These are phyloP conservation scores for Codiaeum variegatum DNA, from an alignment of 441 rosid genomes.

Conservation along the genomic window DNA sequence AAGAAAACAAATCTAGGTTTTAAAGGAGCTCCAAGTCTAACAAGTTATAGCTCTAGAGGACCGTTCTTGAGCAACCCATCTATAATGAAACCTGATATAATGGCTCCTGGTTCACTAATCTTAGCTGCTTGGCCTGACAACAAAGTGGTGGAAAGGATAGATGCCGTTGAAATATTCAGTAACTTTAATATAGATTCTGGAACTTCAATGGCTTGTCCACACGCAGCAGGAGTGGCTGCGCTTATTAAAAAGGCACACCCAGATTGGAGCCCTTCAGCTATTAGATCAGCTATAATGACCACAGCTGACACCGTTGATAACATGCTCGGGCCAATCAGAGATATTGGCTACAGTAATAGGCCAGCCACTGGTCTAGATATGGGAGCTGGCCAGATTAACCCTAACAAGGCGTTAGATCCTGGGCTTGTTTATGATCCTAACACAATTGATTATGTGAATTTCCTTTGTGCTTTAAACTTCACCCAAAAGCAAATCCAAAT, in stretches of 20 bases:
- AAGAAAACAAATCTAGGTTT: constrained; percentile 50
- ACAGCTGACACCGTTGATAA: constrained; percentile 63
- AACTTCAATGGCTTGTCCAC: constrained; percentile 91
- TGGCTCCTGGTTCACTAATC: constrained; percentile 76
- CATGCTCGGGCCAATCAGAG: constrained; percentile 43
- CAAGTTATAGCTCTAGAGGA: constrained; percentile 75
- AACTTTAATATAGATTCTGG: constrained; percentile 70
- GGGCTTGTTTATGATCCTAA: constrained; percentile 20
- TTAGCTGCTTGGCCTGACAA: constrained; percentile 79
- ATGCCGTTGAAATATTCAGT: constrained; percentile 47
- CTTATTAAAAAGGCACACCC: constrained; percentile 65
- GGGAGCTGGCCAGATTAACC: constrained; percentile 24
- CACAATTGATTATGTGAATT: constrained; percentile 13
- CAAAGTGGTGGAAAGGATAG: constrained; percentile 38
- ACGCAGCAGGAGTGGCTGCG: constrained; percentile 75
- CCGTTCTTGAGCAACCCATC: constrained; percentile 53
- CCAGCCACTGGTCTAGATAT: constrained; percentile 50
- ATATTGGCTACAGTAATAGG: constrained; percentile 47
- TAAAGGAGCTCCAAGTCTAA: constrained; percentile 58
- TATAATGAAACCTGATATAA: constrained; percentile 78
- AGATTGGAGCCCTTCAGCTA: constrained; percentile 70
- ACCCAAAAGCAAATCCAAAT: constrained; percentile 19
- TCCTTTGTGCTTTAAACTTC: constrained; percentile 17
- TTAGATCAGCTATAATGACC: constrained; percentile 76
- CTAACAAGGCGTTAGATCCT: constrained; percentile 24